Conservation (phyloP, 139 green algal genomes). For the Edaphochlamys debaryana region DNA sequence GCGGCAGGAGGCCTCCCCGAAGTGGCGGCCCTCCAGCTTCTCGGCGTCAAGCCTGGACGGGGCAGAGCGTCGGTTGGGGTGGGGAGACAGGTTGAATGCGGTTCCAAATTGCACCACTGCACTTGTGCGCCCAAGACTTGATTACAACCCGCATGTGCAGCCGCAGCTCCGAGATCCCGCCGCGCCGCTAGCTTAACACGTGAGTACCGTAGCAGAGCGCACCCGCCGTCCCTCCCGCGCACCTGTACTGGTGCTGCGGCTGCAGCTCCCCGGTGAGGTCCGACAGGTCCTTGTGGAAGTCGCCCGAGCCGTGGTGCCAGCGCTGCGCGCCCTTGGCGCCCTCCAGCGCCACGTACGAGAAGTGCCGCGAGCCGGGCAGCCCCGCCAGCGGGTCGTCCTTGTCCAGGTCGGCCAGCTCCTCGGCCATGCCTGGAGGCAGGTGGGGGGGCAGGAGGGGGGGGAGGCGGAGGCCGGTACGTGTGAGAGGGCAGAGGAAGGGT, state of each 20-base stretch:
- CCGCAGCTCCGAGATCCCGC: too few species aligned
- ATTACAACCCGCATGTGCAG: too few species aligned
- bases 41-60: conserved; percentile 68
- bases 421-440: conserved; percentile 10
- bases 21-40: conserved; percentile 75
- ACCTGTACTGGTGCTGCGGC: conserved; percentile 90
- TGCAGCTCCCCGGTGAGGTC: conserved; percentile 66
- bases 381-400: conserved; percentile 27
- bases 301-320: conserved; percentile 80
- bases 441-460: too few species aligned
- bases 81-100: too few species aligned
- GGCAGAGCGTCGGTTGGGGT: neutral
- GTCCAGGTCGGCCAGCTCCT: conserved; percentile 41
- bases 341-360: conserved; percentile 93
- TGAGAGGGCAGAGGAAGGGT: too few species aligned
- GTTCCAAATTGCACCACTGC: too few species aligned
- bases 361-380: conserved; percentile 78
- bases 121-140: too few species aligned
- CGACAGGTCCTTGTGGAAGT: conserved; percentile 82
- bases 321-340: conserved; percentile 71
- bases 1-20: conserved; percentile 91
- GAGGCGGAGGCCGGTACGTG: too few species aligned
- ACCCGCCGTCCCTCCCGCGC: too few species aligned
- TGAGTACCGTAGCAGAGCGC: too few species aligned
- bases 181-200: too few species aligned